Evolutionary conservation across 2,329 filamentous ascomycete genomes (phyloP), one percentile per base, ranked within the genome.

Genomic region (Aspergillus sp.): DNA sequence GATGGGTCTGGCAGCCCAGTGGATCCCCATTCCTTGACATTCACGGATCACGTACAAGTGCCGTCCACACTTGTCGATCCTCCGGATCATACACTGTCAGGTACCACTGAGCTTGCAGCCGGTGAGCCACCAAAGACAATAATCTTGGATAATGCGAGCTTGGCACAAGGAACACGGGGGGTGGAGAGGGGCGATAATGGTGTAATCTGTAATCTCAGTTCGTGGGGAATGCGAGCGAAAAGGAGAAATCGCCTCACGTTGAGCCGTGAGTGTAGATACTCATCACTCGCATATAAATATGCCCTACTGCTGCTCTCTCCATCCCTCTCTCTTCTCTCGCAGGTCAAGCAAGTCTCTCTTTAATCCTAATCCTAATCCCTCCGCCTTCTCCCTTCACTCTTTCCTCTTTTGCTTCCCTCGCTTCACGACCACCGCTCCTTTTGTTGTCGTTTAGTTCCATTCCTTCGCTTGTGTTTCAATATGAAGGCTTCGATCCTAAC

Each of bases 401-500:
- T 21, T 42, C n/a, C 17, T 21, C 2, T 4, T 13, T 36, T 36
- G 32, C 47, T 50, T 60, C 59, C 41, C 38, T 65, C 61, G 15
- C 58, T 60, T 58, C 51, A 58, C 51, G 15, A 61, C 47, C 23
- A 27, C 30, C 50, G 39, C 41, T 56, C 58, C 21, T 60, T 58
- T 51, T 30, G 25, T 36, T 42, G 49, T 25, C 42, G 53, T 56
- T 39, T 57, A 30, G 38, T 51, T 42, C 38, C 32, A 36, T 58
- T 60, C 60, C 56, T 23, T 49, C 38, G 57, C 56, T 55, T 44
- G 32, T 36, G 11, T 47, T 58, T 57, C 62, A 61, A 52, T n/a
- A 67, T 67, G 65, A 67, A 60, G 60, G 59, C 61, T 36, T 58
- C 64, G 39, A 44, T 63, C 36, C 36, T 66, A 27, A 62, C 65